A percentile compares a stretch with the other conserved stretches of the same genome.
Conservation (phyloP, 2,329 filamentous ascomycete genomes). For the Hypoxylon sp. region DNA sequence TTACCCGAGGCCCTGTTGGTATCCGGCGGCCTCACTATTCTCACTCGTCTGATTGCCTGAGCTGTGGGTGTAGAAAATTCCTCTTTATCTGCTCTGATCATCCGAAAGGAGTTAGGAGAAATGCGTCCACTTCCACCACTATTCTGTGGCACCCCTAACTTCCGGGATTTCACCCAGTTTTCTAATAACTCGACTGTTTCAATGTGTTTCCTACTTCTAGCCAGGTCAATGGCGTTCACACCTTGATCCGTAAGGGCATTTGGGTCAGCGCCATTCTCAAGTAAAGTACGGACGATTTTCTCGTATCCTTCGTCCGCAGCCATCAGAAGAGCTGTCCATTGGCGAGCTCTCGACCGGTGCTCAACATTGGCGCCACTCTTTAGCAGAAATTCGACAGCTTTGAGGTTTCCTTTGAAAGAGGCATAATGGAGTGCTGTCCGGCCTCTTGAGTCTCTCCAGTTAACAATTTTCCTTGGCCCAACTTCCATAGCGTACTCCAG, state of each 20-base stretch:
- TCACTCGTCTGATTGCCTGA: conserved; percentile 3
- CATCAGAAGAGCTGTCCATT: conserved; percentile 13
- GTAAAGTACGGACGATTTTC: background rate
- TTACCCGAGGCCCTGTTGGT: background rate
- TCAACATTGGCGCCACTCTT: background rate
- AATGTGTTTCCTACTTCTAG: background rate
- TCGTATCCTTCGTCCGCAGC: conserved; percentile 5
- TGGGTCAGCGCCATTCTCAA: background rate
- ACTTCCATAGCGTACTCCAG: conserved; percentile 8
- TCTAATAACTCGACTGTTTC: conserved; percentile 7
- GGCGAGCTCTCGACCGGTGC: background rate
- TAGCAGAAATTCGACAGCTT: background rate
- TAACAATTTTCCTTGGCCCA: background rate
- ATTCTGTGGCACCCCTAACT: background rate
- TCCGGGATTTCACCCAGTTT: background rate
- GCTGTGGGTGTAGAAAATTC: background rate
- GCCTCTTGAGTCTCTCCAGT: conserved; percentile 6
- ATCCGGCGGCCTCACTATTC: conserved; percentile 4
- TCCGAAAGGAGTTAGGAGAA: conserved; percentile 1
- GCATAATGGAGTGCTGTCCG: conserved; percentile 13
- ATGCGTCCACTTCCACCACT: background rate
- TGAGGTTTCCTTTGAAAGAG: background rate
- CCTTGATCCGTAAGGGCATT: conserved; percentile 2
- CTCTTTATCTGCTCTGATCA: conserved; percentile 7
- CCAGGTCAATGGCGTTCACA: conserved; percentile 1